These are phyloP conservation scores for Chenopodium berlandieri DNA, from an alignment of 148 eudicot genomes.

Conservation along the genomic window DNA sequence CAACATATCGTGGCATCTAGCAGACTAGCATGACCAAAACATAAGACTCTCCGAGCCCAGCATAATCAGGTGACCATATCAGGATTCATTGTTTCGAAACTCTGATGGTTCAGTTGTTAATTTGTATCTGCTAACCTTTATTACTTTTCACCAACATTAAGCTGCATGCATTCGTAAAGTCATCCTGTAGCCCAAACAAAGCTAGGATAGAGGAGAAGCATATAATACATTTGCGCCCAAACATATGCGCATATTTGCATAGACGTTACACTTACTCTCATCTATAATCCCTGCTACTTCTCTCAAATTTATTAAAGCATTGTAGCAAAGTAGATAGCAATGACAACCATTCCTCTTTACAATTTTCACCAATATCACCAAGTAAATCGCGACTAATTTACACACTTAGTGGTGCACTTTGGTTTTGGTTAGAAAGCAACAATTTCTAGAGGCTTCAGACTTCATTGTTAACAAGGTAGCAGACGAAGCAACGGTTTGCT, in stretches of 20 bases:
- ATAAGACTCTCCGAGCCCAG: too few species aligned
- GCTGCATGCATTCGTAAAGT: too few species aligned
- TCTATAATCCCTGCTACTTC: neutral
- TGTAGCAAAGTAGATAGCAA: neutral
- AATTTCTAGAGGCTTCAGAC: conserved; percentile 1
- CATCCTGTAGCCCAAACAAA: too few species aligned
- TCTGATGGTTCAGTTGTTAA: too few species aligned
- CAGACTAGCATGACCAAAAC: too few species aligned
- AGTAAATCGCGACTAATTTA: conserved; percentile 9
- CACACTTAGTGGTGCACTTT: conserved; percentile 4
- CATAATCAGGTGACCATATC: too few species aligned
- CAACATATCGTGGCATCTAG: too few species aligned
- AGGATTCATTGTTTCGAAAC: too few species aligned
- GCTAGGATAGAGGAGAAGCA: too few species aligned
- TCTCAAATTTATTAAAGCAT: neutral
- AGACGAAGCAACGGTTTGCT: conserved; percentile 20
- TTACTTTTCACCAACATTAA: too few species aligned
- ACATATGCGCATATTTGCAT: neutral
- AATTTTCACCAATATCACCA: conserved; percentile 20
- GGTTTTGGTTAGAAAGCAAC: conserved; percentile 31
- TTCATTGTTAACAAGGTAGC: conserved; percentile 13
- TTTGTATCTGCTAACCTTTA: too few species aligned
- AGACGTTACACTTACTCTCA: neutral
- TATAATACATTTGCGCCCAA: too few species aligned
- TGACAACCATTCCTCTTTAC: conserved; percentile 15